Evolutionary conservation across 2,329 filamentous ascomycete genomes (phyloP), one percentile per base, ranked within the genome.

Genomic region (Curvularia eragrostidis): DNA sequence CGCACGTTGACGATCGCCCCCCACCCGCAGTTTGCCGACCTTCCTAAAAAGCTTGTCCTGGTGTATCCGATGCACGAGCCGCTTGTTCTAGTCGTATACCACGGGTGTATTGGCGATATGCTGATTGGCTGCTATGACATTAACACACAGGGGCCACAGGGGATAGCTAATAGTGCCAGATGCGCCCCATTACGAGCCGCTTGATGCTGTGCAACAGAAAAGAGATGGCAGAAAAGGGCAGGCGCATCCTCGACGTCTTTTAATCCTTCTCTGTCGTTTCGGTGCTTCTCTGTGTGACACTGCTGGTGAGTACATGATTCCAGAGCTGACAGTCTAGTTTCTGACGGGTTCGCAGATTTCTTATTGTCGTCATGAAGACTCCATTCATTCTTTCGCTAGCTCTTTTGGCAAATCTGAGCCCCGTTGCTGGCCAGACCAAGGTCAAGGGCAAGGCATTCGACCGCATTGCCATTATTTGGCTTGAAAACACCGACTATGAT

Each of bases 401-500:
- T n/a, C 15, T 69, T 26, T 53, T 66, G 13, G 58, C 61, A 4
- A 55, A 24, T 13, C 2, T 58, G n/a, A 52, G 34, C 52, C 59
- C 58, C 9, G 86, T 83, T 30, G 87, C 83, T 72, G 44, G 36
- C 34, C 41, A 55, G 32, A 54, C 24, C 9, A 73, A 86, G 67
- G 86, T 93, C 50, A 83, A 86, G 71, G 91, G 91, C 61, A 86
- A 88, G 71, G 86, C 83, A 0, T 93, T 93, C 71, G 84, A 92
- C 71, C 86, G 90, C 15, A 85, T 91, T 60, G 86, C 87, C 54
- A 84, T 87, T 56, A 87, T 93, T 75, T 93, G 89, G 87, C 82
- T 92, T 47, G 91, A 93, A 79, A 93, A 93, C 73, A 90, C 87
- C 48, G 82, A 85, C 75, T 93, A 85, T 64, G 82, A 85, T 51